Evolutionary conservation across 2,329 filamentous ascomycete species (phyloP), one percentile per base, ranked within the genome.

Genomic region (Claviceps sorghi): DNA sequence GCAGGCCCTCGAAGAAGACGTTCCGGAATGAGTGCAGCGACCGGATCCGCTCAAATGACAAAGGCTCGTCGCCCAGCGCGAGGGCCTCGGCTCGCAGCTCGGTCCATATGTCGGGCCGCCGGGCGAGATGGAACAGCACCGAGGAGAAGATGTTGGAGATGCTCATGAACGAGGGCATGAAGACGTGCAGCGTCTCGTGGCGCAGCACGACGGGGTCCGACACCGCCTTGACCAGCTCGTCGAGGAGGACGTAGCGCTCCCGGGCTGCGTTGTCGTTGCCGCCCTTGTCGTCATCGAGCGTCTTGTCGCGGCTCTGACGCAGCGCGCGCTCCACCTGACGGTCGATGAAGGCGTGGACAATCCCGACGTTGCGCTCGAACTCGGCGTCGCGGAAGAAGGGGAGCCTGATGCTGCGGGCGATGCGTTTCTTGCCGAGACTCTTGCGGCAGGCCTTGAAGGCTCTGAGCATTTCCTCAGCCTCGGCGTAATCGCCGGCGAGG

Each of bases 1-100:
- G 46, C 45, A 52, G 17, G 15, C 44, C 45, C 45, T 52, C 51
- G 21, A 36, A 34, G 4, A 52, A 9, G 19, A 48, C 46, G 40
- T 52, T 36, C 11, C 51, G 46, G 30, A 52, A 52, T 4, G 40
- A 29, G 13, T 47, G 46, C 43, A 52, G 51, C 10, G 51, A 52
- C 19, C 26, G 44, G 44, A 52, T 30, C 1, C 34, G 45, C 46
- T 52, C 51, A 19, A 52, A 52, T 6, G 43, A 49, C 7, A 52
- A 4, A 4, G 45, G 34, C 29, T 38, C 19, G 19, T 52, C 40
- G 0, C 46, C 45, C 11, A 49, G 19, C 7, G 36, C 45, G 13
- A 52, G 29, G 4, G 46, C 51, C 36, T 52, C 45, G 10, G 8
- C 21, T 6, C 51, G 51, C 21, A 52, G 46, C 7, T 36, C n/a